Base-by-base conservation (phyloP, 1,284 basidiomycete species). In the Pseudozyma hubeiensis region DNA sequence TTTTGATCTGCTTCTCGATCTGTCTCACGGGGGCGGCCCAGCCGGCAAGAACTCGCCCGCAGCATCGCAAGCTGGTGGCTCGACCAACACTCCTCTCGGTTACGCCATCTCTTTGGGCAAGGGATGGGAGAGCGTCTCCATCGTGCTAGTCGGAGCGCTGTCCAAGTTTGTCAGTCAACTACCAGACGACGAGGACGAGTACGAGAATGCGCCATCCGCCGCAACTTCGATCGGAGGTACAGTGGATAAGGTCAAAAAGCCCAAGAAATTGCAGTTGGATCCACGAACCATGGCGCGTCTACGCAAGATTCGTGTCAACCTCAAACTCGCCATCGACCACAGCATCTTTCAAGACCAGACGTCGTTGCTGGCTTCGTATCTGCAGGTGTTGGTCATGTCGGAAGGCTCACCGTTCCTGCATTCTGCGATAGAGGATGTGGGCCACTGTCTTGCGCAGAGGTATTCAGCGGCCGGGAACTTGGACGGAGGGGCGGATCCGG, bases 131-230 rank as follows among this genome's bases (percentile, higher is more conserved):
- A 67, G 74, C 13, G 63, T 76, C 8, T 65, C 68, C 1, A 74
- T 83, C 34, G 77, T 84, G 2, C 53, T 84, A 13, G 71, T 77
- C 8, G 82, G 82, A 13, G 79, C 81, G 1, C 54, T 84, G 4
- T 77, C 74, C 13, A 79, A 78, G 43, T 84, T 81, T 39, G 81
- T 84, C 55, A 84, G 83, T 50, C 65, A 70, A 29, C 70, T 84
- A 10, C 81, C 82, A 1, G 81, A 81, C n/a, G 79, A 75, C 45
- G 71, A 76, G 19, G 72, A 76, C 46, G 64, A 69, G 35, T 63
- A 61, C 41, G 52, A 63, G 30, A 47, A 52, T 34, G 53, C 30
- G 1, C 39, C 49, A 14, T 24, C 35, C 13, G 45, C 35, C 10
- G 41, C 48, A 7, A 62, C 30, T 5, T 40, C 52, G 5, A 43